These are phyloP conservation scores for Kuraishia ogatae DNA, from an alignment of 805 yeast genomes.

Conservation along the genomic window DNA sequence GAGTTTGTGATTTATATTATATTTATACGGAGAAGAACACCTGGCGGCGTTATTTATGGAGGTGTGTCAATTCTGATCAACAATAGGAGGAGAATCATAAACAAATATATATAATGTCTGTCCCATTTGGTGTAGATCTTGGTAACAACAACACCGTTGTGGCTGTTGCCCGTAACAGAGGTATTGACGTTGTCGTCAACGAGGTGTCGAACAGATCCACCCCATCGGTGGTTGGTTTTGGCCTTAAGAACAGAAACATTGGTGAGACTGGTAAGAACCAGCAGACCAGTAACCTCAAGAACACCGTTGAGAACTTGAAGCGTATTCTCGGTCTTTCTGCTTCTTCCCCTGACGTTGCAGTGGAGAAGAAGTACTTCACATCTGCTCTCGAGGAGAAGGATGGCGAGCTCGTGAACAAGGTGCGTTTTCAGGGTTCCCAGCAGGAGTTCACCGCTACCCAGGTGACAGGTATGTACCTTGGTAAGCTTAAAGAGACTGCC, in stretches of 20 bases:
- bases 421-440: conserved; percentile 73
- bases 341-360: conserved; percentile 66
- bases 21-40: no score
- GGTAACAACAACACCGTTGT: conserved; percentile 92
- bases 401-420: conserved; percentile 79
- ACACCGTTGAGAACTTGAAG: conserved; percentile 92
- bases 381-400: conserved; percentile 62
- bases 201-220: conserved; percentile 98
- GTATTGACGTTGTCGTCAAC: conserved; percentile 95
- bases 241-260: conserved; percentile 76
- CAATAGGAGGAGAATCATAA: not conserved
- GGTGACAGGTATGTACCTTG: conserved; percentile 89
- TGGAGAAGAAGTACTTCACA: conserved; percentile 69
- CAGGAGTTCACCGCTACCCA: conserved; percentile 80
- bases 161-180: conserved; percentile 97
- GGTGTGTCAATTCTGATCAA: not conserved
- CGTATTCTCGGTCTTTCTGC: conserved; percentile 78
- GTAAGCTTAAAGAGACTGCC: conserved; percentile 79
- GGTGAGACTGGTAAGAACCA: conserved; percentile 97
- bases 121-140: conserved; percentile 96
- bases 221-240: conserved; percentile 85
- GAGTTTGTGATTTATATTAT: no score
- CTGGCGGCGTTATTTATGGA: not conserved
- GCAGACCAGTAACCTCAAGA: conserved; percentile 92
- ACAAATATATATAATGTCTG: conserved; percentile 47